Conservation (phyloP, 108 stramenopile genomes). For the Skeletonema potamos region DNA sequence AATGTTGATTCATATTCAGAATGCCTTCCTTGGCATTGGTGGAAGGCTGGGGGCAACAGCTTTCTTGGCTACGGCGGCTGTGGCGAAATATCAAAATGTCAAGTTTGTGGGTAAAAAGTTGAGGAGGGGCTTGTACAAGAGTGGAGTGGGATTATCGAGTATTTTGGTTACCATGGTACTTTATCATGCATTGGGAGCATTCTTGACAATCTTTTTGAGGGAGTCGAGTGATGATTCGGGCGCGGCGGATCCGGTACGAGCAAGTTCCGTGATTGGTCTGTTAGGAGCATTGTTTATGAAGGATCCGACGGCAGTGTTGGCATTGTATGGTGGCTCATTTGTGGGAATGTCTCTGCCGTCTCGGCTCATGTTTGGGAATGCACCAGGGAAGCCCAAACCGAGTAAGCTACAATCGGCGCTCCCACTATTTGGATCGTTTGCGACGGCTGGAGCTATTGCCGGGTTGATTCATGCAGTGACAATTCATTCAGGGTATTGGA, state of each 20-base stretch:
- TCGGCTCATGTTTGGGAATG: slow-evolving; percentile 52
- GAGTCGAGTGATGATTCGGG: slow-evolving; percentile 57
- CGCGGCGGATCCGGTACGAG: slow-evolving; percentile 62
- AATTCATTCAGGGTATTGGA: slow-evolving; percentile 60
- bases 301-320: slow-evolving; percentile 47
- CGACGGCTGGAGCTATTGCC: slow-evolving; percentile 50
- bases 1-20: slow-evolving; percentile 43
- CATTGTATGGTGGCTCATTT: slow-evolving; percentile 64
- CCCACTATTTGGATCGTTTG: slow-evolving; percentile 38
- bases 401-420: slow-evolving; percentile 2
- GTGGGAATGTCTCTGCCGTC: slow-evolving; percentile 67
- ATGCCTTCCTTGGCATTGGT: slow-evolving; percentile 48
- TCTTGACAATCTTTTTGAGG: slow-evolving; percentile 61
- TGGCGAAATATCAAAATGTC: slow-evolving; percentile 50
- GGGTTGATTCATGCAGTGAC: slow-evolving; percentile 62
- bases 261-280: slow-evolving; percentile 55
- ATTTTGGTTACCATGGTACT: slow-evolving; percentile 35
- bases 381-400: slow-evolving; percentile 9
- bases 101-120: slow-evolving; percentile 35
- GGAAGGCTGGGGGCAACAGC: slow-evolving; percentile 53
- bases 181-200: slow-evolving; percentile 53
- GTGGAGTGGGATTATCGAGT: slow-evolving; percentile 19
- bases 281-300: slow-evolving; percentile 48
- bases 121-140: slow-evolving; percentile 33
- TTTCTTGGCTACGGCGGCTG: slow-evolving; percentile 49